Evolutionary conservation across 148 eudicot species (phyloP).

Genomic region (Camellia granthamiana): DNA sequence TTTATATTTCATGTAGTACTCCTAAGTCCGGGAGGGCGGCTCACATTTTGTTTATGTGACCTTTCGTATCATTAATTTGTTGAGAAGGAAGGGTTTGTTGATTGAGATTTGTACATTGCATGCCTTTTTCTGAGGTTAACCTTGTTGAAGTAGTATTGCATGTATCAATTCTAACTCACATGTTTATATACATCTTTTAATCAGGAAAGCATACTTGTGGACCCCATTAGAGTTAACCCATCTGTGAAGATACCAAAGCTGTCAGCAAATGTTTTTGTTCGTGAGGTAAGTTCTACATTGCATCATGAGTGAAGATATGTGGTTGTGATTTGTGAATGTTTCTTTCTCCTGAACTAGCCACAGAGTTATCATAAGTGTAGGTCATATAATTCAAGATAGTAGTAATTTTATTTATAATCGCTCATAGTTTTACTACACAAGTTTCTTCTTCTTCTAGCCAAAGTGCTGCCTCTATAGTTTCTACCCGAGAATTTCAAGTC

Average conservation of each 20-base stretch:
- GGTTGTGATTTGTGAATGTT: not conserved
- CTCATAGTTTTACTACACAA: not conserved
- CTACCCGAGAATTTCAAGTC: too few species aligned
- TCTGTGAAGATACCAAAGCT: slow-evolving; percentile 26
- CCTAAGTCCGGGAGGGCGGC: too few species aligned
- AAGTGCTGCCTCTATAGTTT: too few species aligned
- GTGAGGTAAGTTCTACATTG: slow-evolving; percentile 33
- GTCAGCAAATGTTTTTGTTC: slow-evolving; percentile 40
- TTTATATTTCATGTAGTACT: too few species aligned
- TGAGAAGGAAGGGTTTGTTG: not conserved
- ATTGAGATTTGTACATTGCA: not conserved
- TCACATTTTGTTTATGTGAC: not conserved
- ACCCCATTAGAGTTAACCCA: slow-evolving; percentile 21
- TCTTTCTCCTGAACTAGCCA: slow-evolving; percentile 1
- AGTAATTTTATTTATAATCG: not conserved
- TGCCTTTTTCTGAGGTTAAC: not conserved
- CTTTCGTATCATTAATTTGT: not conserved
- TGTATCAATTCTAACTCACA: not conserved
- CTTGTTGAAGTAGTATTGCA: not conserved
- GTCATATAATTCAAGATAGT: not conserved
- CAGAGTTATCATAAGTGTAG: not conserved
- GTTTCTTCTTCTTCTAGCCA: too few species aligned
- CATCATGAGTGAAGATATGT: not conserved
- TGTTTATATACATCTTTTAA: not conserved
- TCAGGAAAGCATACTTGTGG: slow-evolving; percentile 33